Conservation (phyloP, 768 basidiomycete species). For the Leccinum sublutescens region DNA sequence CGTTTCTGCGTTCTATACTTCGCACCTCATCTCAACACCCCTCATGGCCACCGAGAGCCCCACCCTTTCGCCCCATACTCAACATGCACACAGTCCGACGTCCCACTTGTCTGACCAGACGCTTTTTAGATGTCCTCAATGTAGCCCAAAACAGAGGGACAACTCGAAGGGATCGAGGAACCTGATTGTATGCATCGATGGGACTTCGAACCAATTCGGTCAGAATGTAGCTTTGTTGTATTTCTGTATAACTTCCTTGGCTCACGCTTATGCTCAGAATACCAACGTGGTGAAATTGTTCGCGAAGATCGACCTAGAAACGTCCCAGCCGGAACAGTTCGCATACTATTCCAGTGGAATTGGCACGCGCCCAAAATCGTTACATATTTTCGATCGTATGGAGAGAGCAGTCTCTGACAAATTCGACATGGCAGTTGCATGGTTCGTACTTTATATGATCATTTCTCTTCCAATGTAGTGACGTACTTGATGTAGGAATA, state of each 20-base stretch:
- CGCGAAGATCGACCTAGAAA: not conserved
- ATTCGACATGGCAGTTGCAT: not conserved
- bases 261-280: not conserved
- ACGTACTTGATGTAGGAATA: constrained; percentile 10
- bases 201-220: not conserved
- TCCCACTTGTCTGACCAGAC: not conserved
- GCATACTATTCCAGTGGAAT: constrained; percentile 1
- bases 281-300: not conserved
- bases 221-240: not conserved
- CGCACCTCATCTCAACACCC: not conserved
- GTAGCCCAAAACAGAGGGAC: constrained; percentile 10
- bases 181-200: constrained; percentile 6
- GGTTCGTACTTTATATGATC: not conserved
- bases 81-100: not conserved
- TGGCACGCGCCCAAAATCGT: not conserved
- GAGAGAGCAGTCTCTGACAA: not conserved
- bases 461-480: not conserved
- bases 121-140: constrained; percentile 11
- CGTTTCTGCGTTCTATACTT: not conserved
- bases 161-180: constrained; percentile 12
- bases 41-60: not conserved
- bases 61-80: not conserved
- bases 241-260: not conserved
- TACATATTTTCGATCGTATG: not conserved
- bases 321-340: not conserved